Base-by-base conservation (phyloP, 2,329 filamentous ascomycete genomes). In the Mollisiaceae sp. region DNA sequence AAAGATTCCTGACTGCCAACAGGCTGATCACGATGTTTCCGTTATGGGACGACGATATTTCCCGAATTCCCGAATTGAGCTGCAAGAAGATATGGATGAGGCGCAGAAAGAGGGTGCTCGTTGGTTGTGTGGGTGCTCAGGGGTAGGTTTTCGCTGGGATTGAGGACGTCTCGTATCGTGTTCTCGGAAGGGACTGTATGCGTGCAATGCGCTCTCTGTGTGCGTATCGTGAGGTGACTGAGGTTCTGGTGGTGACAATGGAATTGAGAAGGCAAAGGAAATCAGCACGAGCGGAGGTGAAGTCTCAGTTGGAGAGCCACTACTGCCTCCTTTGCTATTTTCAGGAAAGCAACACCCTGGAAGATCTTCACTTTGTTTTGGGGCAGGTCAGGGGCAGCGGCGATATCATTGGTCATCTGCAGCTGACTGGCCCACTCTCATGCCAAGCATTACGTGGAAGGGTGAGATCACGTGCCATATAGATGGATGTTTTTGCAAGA, bases 111-210 rank as follows among this genome's bases (percentile, higher is more conserved):
- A 54, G 11, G 12, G 22, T 32, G 24, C 24, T 35, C 5, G 22
- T 54, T 54, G 50, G 50, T 3, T 54, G 50, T 54, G 14, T 54
- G 24, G 45, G 50, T 54, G 24, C 50, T 54, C 50, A 54, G 50
- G 50, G 50, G 50, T n/a, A 12, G 11, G 22, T 27, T 32, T 54
- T 35, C 50, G 50, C 50, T 35, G 50, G 50, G 50, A 35, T 50
- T 5, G 50, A 54, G 24, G 6, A 32, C 14, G 50, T 54, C 9
- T 35, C 11, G 24, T 32, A 35, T 54, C 27, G 50, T 2, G 8
- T 18, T 27, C 22, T 54, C 50, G 50, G 24, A 54, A 54, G 24
- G 24, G 50, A 54, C 24, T 35, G 50, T 54, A 50, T 22, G 45
- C 50, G 27, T 54, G 50, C 50, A 54, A 54, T 54, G 50, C 24